Conservation (phyloP, 306 rosid species). For the Astragalus membranaceus region DNA sequence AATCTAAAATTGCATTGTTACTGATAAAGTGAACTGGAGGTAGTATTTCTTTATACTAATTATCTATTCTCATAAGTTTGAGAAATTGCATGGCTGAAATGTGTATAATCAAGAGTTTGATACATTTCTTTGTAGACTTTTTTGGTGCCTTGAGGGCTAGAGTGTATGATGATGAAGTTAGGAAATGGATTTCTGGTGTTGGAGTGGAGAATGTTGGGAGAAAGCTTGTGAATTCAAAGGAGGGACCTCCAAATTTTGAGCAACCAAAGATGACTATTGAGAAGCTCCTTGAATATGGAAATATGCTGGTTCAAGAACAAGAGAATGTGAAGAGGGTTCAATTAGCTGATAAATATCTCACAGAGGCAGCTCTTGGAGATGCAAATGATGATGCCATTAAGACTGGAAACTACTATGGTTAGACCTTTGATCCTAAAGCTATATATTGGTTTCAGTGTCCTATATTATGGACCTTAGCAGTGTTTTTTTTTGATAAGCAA, state of each 20-base stretch:
- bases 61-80: no score
- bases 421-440: slow-evolving; percentile 28
- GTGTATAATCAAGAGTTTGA: neutral
- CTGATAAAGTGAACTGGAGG: no score
- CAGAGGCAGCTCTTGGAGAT: slow-evolving; percentile 66
- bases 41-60: no score
- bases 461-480: no score
- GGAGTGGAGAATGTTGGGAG: slow-evolving; percentile 56
- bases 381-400: slow-evolving; percentile 57
- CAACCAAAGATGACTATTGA: slow-evolving; percentile 46
- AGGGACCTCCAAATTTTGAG: slow-evolving; percentile 63
- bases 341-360: slow-evolving; percentile 60
- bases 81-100: no score
- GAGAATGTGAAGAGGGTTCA: slow-evolving; percentile 79
- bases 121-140: slow-evolving; percentile 39
- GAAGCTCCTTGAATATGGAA: slow-evolving; percentile 62
- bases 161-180: slow-evolving; percentile 68
- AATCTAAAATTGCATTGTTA: no score
- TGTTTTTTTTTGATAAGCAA: no score
- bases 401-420: slow-evolving; percentile 52
- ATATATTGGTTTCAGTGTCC: no score
- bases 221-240: slow-evolving; percentile 67
- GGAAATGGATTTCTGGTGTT: slow-evolving; percentile 50
- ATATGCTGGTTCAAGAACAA: slow-evolving; percentile 63
- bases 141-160: slow-evolving; percentile 77